Conservation (phyloP, 1,139 yeast species). For the Suhomyces bribrorum region DNA sequence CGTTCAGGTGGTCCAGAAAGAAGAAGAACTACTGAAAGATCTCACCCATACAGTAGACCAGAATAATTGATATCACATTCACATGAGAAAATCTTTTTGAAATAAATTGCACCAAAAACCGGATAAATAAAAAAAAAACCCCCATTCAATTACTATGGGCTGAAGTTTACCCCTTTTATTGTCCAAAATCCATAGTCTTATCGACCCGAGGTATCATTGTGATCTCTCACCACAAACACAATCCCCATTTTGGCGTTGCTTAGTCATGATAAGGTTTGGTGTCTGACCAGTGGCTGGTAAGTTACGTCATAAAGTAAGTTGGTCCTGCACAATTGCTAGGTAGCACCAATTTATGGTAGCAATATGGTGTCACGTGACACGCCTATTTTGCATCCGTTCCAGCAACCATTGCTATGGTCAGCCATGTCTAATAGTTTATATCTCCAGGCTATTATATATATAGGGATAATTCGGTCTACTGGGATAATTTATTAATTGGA, state of each 20-base stretch:
- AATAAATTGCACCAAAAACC: not conserved
- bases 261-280: too few relatives aligned
- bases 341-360: not conserved
- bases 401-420: conserved; percentile 9
- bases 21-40: conserved; percentile 27
- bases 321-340: not conserved
- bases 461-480: not conserved
- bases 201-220: too few relatives aligned
- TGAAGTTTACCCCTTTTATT: too few relatives aligned
- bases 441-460: conserved; percentile 1
- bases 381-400: conserved; percentile 5
- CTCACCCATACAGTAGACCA: conserved; percentile 35
- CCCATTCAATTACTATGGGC: too few relatives aligned
- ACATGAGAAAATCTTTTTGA: not conserved
- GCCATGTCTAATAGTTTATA: not conserved
- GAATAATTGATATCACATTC: too few relatives aligned
- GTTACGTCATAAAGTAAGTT: not conserved
- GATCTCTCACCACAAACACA: too few relatives aligned
- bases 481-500: not conserved
- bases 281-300: too few relatives aligned
- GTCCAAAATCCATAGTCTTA: too few relatives aligned
- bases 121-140: not conserved
- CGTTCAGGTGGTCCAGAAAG: conserved; percentile 33
- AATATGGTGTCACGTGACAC: conserved; percentile 1
- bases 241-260: too few relatives aligned